phyloP scores from a whole-genome alignment of 2,329 filamentous ascomycete genomes.

The Aureobasidium sp. region DNA sequence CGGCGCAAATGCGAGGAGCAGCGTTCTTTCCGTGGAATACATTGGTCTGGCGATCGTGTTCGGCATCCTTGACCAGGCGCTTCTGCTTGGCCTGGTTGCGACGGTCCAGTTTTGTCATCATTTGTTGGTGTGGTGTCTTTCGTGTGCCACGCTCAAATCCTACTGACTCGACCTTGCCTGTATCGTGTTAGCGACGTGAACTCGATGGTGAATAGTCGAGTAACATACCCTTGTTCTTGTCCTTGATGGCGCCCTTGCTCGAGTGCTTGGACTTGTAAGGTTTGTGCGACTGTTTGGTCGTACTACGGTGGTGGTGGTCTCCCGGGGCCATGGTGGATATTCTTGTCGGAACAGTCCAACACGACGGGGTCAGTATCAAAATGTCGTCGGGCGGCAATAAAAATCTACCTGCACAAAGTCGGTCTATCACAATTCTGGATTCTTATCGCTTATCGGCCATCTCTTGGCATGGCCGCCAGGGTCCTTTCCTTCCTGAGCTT shows the following conservation, averaged over 20 bases:
- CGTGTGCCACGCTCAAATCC: conserved; percentile 61
- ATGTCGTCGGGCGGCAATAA: conserved; percentile 1
- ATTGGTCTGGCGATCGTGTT: conserved; percentile 69
- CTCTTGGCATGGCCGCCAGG: background rate
- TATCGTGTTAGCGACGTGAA: background rate
- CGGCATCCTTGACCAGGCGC: conserved; percentile 73
- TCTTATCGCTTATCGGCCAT: background rate
- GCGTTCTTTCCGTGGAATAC: conserved; percentile 83
- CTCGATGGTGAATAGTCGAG: background rate
- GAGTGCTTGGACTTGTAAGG: conserved; percentile 87
- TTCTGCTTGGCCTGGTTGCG: conserved; percentile 92
- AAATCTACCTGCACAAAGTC: conserved; percentile 1
- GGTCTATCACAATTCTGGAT: background rate
- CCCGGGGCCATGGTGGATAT: conserved; percentile 61
- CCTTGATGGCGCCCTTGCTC: conserved; percentile 79
- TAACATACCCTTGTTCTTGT: conserved; percentile 60
- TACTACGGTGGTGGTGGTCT: conserved; percentile 81
- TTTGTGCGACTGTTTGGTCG: conserved; percentile 84
- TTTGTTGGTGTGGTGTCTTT: conserved; percentile 88
- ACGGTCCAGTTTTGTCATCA: conserved; percentile 95
- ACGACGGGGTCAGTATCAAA: background rate
- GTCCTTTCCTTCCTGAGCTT: background rate
- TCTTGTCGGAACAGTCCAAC: background rate
- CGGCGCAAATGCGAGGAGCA: conserved; percentile 78
- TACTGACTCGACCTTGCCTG: conserved; percentile 58